phyloP scores from a whole-genome alignment of 2,329 filamentous ascomycete species.

The Pyrenochaeta sp. region DNA sequence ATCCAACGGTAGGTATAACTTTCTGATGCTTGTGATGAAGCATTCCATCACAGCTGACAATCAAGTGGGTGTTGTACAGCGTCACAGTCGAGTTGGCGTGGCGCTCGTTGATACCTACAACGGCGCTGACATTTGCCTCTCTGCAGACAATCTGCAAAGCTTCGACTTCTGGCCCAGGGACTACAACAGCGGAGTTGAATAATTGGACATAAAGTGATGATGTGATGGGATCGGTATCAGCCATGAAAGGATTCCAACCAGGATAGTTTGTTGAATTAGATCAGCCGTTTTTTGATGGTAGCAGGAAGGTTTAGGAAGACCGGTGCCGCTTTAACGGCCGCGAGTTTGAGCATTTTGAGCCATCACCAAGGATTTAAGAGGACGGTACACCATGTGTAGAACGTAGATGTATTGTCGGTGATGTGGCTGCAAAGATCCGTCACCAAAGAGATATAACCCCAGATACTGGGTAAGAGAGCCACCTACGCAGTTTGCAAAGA shows the following conservation, averaged over 20 bases:
- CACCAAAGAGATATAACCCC: slow-evolving; percentile 54
- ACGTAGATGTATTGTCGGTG: no score
- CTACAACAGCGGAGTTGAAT: slow-evolving; percentile 3
- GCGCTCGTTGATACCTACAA: slow-evolving; percentile 7
- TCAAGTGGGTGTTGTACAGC: slow-evolving; percentile 1
- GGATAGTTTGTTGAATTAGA: no score
- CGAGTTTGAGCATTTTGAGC: no score
- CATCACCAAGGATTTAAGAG: no score
- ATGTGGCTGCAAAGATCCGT: no score
- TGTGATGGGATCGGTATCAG: no score
- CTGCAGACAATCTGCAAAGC: background rate
- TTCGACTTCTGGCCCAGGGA: background rate
- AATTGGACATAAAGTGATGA: slow-evolving; percentile 1
- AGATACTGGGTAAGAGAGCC: slow-evolving; percentile 47
- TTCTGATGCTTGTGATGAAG: slow-evolving; percentile 6
- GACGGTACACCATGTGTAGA: no score
- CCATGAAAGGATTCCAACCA: no score
- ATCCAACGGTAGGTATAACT: background rate
- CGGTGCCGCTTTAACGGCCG: no score
- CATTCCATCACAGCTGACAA: background rate
- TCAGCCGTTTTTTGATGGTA: no score
- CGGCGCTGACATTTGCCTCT: background rate
- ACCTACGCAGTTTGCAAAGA: slow-evolving; percentile 42
- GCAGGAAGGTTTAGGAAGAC: no score
- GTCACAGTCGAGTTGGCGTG: slow-evolving; percentile 1